Evolutionary conservation across 306 rosid genomes (phyloP).

Genomic region (Vigna nakashimae): DNA sequence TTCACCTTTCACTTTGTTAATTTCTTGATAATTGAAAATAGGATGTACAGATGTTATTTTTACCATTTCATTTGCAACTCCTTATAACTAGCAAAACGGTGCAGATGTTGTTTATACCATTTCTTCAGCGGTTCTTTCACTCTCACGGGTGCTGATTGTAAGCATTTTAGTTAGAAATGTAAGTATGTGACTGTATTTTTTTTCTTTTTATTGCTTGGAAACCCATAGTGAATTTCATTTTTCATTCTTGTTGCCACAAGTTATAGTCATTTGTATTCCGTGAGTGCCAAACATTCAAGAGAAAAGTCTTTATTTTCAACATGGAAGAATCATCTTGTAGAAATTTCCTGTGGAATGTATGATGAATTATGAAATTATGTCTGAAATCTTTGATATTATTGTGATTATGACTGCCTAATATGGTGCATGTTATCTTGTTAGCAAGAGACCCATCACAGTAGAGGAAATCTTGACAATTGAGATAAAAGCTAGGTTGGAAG

Average conservation of each 20-base stretch:
- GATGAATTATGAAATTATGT: neutral
- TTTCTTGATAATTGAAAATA: no score
- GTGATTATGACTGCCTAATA: slow-evolving; percentile 16
- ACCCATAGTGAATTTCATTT: neutral
- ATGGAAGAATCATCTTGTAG: slow-evolving; percentile 2
- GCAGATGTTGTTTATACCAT: no score
- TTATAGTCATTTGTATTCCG: no score
- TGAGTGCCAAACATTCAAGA: no score
- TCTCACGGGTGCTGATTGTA: neutral
- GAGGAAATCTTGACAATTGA: slow-evolving; percentile 81
- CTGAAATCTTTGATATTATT: neutral
- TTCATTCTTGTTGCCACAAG: no score
- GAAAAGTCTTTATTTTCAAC: no score
- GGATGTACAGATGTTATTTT: no score
- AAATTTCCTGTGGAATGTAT: neutral
- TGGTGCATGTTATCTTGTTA: slow-evolving; percentile 32
- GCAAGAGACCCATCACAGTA: slow-evolving; percentile 66
- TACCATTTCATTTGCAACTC: no score
- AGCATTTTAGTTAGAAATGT: neutral
- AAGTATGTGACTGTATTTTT: neutral
- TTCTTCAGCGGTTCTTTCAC: neutral
- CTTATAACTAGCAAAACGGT: no score
- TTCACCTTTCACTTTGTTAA: no score
- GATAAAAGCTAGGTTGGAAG: slow-evolving; percentile 89
- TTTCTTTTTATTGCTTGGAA: neutral